Evolutionary conservation across 371 early-diverging fungal species (phyloP), one percentile per base, ranked within the genome.

Genomic region (Zychaea mexicana): DNA sequence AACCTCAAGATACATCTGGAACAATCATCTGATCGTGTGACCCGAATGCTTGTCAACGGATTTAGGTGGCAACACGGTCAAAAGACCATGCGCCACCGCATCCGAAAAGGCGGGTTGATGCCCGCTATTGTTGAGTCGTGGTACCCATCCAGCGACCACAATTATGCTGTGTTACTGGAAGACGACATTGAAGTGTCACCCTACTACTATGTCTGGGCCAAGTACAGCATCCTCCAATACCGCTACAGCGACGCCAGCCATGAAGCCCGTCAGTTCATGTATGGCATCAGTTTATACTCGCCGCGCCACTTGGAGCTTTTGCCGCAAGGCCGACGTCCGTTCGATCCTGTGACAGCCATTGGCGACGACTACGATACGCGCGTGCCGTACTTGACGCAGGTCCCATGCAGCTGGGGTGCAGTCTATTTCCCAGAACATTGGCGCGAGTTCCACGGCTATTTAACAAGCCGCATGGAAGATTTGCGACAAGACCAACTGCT

Each of bases 171-270:
- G 3, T 55, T 87, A n/a, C 62, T 88, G 19, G 88, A 88, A 63
- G 88, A 88, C 55, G 88, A 88, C 71, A 80, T 88, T n/a, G 87
- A 86, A 61, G 77, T 88, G 3, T 88, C 88, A 3, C 88, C 88
- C 7, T 63, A 83, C 53, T 88, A 81, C 55, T 88, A 86, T 64
- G 62, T 68, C 7, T 88, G 88, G 88, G 71, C 79, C 60, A 87
- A 87, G 65, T 87, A 82, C 67, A 76, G 72, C 53, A 77, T 88
- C 27, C 72, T 88, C 22, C 76, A 79, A 57, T 88, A 88, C 60
- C 79, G 85, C 8, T 88, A 88, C 61, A 78, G 76, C 27, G 66
- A 74, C 6, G 74, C 67, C 30, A 49, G 53, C n/a, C 46, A 64
- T n/a, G 65, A 54, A n/a, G 39, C 9, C 54, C 61, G 19, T 42